phyloP scores from a whole-genome alignment of 1,284 basidiomycete species.

The Phlebopus sp. region DNA sequence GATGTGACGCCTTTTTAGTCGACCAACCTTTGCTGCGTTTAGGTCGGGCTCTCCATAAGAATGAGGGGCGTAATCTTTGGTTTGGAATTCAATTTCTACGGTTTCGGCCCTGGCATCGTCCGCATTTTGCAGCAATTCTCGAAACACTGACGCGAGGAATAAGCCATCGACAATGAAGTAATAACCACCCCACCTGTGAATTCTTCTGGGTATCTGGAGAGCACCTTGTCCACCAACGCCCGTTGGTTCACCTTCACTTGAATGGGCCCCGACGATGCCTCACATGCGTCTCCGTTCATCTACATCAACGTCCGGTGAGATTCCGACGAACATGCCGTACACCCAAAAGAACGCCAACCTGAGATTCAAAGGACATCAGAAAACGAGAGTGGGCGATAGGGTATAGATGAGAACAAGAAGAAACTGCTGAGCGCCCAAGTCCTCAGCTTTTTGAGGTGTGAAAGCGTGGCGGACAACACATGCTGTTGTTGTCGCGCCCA shows the following conservation, averaged over 20 bases:
- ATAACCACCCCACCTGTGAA: constrained; percentile 8
- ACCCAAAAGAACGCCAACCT: background rate
- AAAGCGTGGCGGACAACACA: background rate
- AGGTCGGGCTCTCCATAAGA: constrained; percentile 41
- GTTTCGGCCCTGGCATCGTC: constrained; percentile 85
- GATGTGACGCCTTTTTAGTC: background rate
- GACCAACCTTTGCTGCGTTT: constrained; percentile 49
- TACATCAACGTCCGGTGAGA: background rate
- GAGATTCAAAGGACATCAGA: background rate
- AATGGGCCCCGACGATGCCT: background rate
- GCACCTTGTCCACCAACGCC: constrained; percentile 13
- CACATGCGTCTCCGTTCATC: background rate
- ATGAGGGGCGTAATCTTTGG: constrained; percentile 45
- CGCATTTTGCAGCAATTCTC: constrained; percentile 92
- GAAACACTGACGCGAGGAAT: constrained; percentile 55
- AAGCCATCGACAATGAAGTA: too few species aligned
- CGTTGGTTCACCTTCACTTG: constrained; percentile 17
- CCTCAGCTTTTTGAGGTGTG: background rate
- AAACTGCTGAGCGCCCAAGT: background rate
- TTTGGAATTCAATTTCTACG: constrained; percentile 80
- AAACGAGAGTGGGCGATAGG: background rate
- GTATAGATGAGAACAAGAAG: background rate
- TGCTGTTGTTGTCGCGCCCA: background rate
- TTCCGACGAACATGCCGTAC: background rate
- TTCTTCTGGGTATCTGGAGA: constrained; percentile 16